Percentiles rank a stretch among this genome's conserved stretches.
These are phyloP conservation scores for Xylaria polymorpha DNA, from an alignment of 2,329 filamentous ascomycete genomes.

Conservation along the genomic window DNA sequence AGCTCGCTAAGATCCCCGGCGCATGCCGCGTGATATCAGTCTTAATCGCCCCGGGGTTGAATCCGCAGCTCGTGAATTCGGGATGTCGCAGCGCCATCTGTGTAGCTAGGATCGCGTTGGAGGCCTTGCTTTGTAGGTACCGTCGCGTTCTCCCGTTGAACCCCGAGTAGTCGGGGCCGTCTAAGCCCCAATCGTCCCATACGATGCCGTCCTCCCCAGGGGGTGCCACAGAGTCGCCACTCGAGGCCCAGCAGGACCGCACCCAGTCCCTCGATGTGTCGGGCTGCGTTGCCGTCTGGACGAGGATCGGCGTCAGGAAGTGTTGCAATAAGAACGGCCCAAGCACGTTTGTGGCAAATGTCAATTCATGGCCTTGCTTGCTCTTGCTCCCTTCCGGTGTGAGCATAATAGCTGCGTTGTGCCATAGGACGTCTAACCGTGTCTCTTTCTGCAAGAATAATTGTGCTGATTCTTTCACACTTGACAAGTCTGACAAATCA, in stretches of 20 bases:
- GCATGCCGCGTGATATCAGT: too few species aligned
- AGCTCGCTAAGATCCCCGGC: too few species aligned
- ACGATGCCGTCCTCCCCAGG: conserved; percentile 2
- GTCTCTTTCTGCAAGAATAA: not conserved
- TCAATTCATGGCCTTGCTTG: not conserved
- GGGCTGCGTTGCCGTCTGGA: not conserved
- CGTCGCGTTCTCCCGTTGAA: conserved; percentile 6
- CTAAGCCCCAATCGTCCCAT: not conserved
- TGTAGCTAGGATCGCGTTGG: not conserved
- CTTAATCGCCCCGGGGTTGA: not conserved
- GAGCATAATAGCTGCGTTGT: conserved; percentile 9
- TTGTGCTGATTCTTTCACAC: not conserved
- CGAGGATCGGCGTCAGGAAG: not conserved
- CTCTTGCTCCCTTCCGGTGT: not conserved
- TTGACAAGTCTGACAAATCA: conserved; percentile 1
- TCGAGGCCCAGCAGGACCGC: conserved; percentile 1
- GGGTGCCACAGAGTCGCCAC: not conserved
- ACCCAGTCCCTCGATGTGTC: not conserved
- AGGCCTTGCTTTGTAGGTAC: not conserved
- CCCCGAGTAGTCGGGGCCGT: conserved; percentile 1
- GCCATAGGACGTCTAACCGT: conserved; percentile 3
- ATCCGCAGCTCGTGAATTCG: conserved; percentile 4
- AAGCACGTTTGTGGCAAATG: not conserved
- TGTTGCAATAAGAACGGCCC: not conserved
- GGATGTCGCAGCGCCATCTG: conserved; percentile 1